These are phyloP conservation scores for Podospora pseudopauciseta DNA, from an alignment of 495 filamentous ascomycete species.

Conservation along the genomic window DNA sequence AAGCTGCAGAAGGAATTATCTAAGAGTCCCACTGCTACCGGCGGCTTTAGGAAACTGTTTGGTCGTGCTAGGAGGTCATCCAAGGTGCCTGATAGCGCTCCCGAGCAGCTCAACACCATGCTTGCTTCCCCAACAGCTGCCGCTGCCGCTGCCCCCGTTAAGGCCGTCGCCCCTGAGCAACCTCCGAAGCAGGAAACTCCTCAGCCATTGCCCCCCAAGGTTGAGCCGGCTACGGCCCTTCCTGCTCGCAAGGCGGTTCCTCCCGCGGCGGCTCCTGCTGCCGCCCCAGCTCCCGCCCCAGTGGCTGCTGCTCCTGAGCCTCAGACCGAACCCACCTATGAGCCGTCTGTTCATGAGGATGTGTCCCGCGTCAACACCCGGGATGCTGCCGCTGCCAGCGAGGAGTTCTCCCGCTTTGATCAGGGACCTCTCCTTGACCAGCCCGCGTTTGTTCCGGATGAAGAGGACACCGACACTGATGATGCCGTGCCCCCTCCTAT, in stretches of 20 bases:
- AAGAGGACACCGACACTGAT: conserved; percentile 49
- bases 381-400: conserved; percentile 62
- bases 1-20: conserved; percentile 57
- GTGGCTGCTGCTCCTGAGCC: conserved; percentile 18
- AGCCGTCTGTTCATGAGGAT: conserved; percentile 51
- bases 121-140: conserved; percentile 22
- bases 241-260: conserved; percentile 9
- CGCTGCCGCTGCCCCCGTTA: conserved; percentile 23
- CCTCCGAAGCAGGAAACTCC: conserved; percentile 26
- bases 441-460: conserved; percentile 76
- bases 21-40: conserved; percentile 34
- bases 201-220: conserved; percentile 24
- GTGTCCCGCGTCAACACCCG: conserved; percentile 60
- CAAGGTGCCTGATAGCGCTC: conserved; percentile 48
- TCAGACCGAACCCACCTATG: conserved; percentile 39
- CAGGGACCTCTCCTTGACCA: conserved; percentile 86
- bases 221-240: conserved; percentile 29
- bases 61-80: conserved; percentile 56
- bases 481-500: conserved; percentile 45
- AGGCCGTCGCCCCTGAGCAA: conserved; percentile 24
- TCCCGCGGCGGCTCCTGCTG: conserved; percentile 9
- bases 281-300: conserved; percentile 18
- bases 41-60: conserved; percentile 61
- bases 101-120: conserved; percentile 39
- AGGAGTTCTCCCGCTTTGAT: conserved; percentile 79